These are phyloP conservation scores for Sordariomycetes sp. DNA, from an alignment of 2,329 filamentous ascomycete genomes.

Conservation along the genomic window DNA sequence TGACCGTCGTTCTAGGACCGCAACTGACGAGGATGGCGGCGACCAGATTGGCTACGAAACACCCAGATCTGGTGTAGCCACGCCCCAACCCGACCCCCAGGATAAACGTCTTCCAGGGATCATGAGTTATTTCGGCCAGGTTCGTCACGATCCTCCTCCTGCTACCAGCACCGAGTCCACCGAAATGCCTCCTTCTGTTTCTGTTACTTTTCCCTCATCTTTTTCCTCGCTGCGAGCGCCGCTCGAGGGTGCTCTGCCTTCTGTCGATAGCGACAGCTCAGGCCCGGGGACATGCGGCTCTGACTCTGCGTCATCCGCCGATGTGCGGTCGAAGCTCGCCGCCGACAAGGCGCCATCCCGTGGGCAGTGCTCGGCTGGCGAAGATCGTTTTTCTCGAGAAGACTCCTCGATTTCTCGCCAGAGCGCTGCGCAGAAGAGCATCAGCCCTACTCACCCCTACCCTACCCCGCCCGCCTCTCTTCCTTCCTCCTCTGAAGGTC, in stretches of 20 bases:
- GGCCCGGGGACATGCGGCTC: too few relatives aligned
- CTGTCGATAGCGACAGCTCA: not conserved
- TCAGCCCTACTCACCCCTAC: slow-evolving; percentile 32
- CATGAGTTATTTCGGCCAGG: slow-evolving; percentile 97
- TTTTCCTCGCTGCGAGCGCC: not conserved
- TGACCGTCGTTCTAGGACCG: slow-evolving; percentile 45
- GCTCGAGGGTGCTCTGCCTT: not conserved
- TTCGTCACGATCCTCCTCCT: slow-evolving; percentile 75
- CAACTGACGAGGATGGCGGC: slow-evolving; percentile 59
- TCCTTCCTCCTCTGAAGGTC: slow-evolving; percentile 26
- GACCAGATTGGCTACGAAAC: slow-evolving; percentile 79
- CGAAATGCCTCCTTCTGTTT: not conserved
- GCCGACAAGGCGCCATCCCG: not conserved
- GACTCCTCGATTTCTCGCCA: slow-evolving; percentile 7
- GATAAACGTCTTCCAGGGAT: slow-evolving; percentile 95
- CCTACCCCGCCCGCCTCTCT: slow-evolving; percentile 50
- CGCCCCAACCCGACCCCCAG: slow-evolving; percentile 83
- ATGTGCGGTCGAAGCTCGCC: slow-evolving; percentile 13
- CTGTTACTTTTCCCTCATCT: too few relatives aligned
- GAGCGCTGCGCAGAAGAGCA: too few relatives aligned
- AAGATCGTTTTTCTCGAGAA: too few relatives aligned
- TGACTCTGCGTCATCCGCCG: slow-evolving; percentile 22
- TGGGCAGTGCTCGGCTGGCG: not conserved
- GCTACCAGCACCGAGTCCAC: not conserved
- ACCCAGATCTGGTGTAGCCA: slow-evolving; percentile 84